Evolutionary conservation across 495 filamentous ascomycete genomes (phyloP), one percentile per base, ranked within the genome.

Genomic region (Xylaria telfairii): DNA sequence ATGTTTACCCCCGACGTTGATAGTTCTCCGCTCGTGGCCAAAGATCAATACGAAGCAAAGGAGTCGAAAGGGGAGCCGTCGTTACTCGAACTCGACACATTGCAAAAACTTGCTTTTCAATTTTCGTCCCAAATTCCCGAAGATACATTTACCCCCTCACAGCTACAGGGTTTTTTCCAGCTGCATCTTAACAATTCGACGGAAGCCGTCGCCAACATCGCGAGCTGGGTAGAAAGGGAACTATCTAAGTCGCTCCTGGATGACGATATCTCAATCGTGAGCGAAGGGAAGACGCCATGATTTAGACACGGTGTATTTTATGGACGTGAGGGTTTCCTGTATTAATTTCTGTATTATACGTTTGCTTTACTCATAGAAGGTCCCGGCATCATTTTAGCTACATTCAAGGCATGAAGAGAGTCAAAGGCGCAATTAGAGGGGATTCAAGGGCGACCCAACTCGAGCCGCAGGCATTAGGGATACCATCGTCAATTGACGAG

Each of bases 161-260:
- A 92, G 68, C 78, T 93, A n/a, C 90, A 92, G 75, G 88, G 86
- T 0, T 91, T 84, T 71, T 79, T 92, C 10, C 83, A 91, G 51
- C 82, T 82, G 21, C 79, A 87, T 73, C 85, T 87, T 39, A 83
- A 87, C 15, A 81, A 82, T 13, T 87, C 90, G 8, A 65, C 76
- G n/a, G 73, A 78, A 41, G 89, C 90, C 1, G 74, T 86, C 24
- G 74, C 74, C 6, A 76, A 83, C 19, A 82, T 86, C 0, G 73
- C 73, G 3, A 63, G 68, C 0, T 92, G 89, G 90, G 80, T 84
- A 4, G 68, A 78, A 68, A 78, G 73, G 44, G 81, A 82, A 46
- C 30, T 79, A 26, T 76, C 69, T 26, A 69, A 57, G 13, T 51
- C 67, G 8, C 62, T 61, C 21, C 65, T 68, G 51, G 70, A 81